Evolutionary conservation across 2,329 filamentous ascomycete species (phyloP), one percentile per base, ranked within the genome.

Genomic region (Aspergillus sp.): DNA sequence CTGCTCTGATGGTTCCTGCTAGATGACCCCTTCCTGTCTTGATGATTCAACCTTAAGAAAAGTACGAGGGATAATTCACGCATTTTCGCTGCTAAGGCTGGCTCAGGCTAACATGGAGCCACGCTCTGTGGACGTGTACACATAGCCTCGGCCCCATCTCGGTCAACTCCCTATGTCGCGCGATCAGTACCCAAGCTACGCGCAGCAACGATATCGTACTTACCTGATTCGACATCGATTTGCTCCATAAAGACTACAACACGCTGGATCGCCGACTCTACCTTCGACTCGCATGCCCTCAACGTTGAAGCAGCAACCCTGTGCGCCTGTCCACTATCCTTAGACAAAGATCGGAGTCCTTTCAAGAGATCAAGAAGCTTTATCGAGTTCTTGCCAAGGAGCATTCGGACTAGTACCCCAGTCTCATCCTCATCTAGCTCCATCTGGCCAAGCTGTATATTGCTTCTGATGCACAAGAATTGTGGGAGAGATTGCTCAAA

Each of bases 361-460:
- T 71, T 63, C 60, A 72, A 59, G 19, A 72, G 50, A 41, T 69
- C 68, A 38, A 70, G 54, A 2, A 73, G 60, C 28, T 53, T 65
- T 50, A 69, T 64, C 41, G 69, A 59, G 54, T 59, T 68, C 19
- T 69, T 66, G 4, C 59, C 63, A 6, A 73, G 54, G 4, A 73
- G 60, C 25, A 68, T 70, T 8, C 64, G 64, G 19, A 72, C 66
- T 30, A 73, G 58, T 13, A 72, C 19, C 11, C 48, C 57, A 1
- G 65, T 54, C 47, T 73, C 71, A 11, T 64, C 63, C 5, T 71
- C 70, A 25, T 74, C 68, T 3, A 74, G 60, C 46, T 74, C 69
- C 23, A 65, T 71, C 53, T 70, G 61, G 0, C 71, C 71, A 3
- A 74, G 62, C 22, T 65, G 63, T 7, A 67, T 64, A 50, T 69